A percentile compares a stretch with the other conserved stretches of the same genome.
Conservation (phyloP, 2,329 filamentous ascomycete species). For the Neurospora sp. region DNA sequence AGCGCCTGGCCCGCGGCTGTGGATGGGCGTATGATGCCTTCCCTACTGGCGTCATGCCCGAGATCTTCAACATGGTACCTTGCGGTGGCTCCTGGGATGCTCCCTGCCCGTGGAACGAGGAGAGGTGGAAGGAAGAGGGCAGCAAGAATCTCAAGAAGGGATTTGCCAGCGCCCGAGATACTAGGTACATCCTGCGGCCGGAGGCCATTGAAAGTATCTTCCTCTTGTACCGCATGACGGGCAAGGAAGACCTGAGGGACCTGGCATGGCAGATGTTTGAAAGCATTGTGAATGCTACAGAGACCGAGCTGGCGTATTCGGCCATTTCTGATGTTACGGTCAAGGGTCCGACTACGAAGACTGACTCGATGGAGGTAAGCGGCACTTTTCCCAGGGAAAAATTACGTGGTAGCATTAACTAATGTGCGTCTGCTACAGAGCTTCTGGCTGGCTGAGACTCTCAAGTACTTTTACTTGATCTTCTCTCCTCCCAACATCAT, state of each 20-base stretch:
- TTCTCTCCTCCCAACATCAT: constrained; percentile 46
- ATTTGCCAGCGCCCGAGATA: constrained; percentile 19
- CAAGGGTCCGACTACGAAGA: constrained; percentile 24
- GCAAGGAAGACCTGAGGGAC: constrained; percentile 42
- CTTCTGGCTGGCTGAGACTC: constrained; percentile 27
- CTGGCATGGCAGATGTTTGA: constrained; percentile 55
- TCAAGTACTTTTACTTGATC: constrained; percentile 57
- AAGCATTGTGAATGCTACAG: constrained; percentile 39
- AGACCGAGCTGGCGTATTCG: constrained; percentile 40
- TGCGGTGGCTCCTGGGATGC: constrained; percentile 26
- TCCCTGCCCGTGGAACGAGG: constrained; percentile 26
- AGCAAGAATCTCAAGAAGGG: constrained; percentile 19
- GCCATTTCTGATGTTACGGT: constrained; percentile 40
- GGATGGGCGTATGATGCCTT: constrained; percentile 47
- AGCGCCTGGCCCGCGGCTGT: constrained; percentile 43
- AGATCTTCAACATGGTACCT: constrained; percentile 36
- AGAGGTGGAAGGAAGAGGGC: constrained; percentile 22
- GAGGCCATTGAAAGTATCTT: constrained; percentile 60
- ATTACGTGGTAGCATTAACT: neutral
- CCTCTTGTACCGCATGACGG: constrained; percentile 54
- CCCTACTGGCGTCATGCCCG: constrained; percentile 48
- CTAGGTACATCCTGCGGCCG: constrained; percentile 45
- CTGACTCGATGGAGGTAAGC: constrained; percentile 54
- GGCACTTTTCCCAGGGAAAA: constrained; percentile 13
- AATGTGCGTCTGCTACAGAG: constrained; percentile 23